A percentile compares a stretch with the other conserved stretches of the same genome.
These are phyloP conservation scores for Talaromyces adpressus DNA, from an alignment of 495 filamentous ascomycete species.

Conservation along the genomic window DNA sequence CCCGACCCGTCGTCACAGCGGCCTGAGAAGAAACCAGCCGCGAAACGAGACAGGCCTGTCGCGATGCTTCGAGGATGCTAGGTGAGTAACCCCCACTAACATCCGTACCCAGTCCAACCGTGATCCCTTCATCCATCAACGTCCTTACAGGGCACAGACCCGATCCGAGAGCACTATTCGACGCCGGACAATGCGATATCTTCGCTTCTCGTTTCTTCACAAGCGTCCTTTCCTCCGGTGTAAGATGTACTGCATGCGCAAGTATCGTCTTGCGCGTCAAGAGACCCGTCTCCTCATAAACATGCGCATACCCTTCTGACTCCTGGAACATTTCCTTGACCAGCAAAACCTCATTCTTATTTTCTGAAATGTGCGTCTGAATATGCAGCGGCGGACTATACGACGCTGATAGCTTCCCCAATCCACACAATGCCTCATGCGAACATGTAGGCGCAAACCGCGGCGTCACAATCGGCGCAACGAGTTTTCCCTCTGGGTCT, in stretches of 20 bases:
- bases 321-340: slow-evolving; percentile 66
- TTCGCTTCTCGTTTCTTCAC: slow-evolving; percentile 54
- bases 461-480: slow-evolving; percentile 80
- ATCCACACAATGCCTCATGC: slow-evolving; percentile 43
- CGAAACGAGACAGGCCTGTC: slow-evolving; percentile 70
- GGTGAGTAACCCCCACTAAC: slow-evolving; percentile 78
- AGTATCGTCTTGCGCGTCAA: slow-evolving; percentile 70
- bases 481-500: slow-evolving; percentile 54
- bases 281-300: slow-evolving; percentile 70
- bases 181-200: slow-evolving; percentile 80
- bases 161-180: slow-evolving; percentile 71
- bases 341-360: slow-evolving; percentile 60
- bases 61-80: slow-evolving; percentile 68
- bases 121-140: slow-evolving; percentile 66
- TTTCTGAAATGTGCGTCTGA: slow-evolving; percentile 93
- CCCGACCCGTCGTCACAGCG: slow-evolving; percentile 4
- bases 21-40: slow-evolving; percentile 33
- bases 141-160: slow-evolving; percentile 66
- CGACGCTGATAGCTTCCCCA: slow-evolving; percentile 57
- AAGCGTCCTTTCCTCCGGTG: slow-evolving; percentile 51
- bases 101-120: slow-evolving; percentile 83
- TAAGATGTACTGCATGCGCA: slow-evolving; percentile 79
- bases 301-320: slow-evolving; percentile 55
- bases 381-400: slow-evolving; percentile 53
- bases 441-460: slow-evolving; percentile 81